These are phyloP conservation scores for Neurospora sp. DNA, from an alignment of 495 filamentous ascomycete genomes.

Conservation along the genomic window DNA sequence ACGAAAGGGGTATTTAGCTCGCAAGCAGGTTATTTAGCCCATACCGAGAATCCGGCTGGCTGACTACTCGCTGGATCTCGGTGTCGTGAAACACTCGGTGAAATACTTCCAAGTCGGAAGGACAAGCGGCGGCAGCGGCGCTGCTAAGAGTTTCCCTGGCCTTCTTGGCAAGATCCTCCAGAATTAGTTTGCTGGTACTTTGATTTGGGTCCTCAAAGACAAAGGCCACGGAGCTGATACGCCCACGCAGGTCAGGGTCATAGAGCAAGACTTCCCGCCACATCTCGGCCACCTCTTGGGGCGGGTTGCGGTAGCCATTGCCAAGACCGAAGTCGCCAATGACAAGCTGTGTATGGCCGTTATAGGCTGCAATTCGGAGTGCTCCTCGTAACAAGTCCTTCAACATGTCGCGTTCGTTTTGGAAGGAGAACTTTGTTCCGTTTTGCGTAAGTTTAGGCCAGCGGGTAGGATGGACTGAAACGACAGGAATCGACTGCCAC, in stretches of 20 bases:
- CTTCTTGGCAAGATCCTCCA: slow-evolving; percentile 39
- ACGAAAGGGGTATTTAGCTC: slow-evolving; percentile 8
- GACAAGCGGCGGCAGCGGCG: slow-evolving; percentile 9
- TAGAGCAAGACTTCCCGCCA: slow-evolving; percentile 59
- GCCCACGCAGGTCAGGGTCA: slow-evolving; percentile 55
- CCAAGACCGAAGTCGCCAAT: slow-evolving; percentile 65
- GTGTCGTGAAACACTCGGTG: slow-evolving; percentile 25
- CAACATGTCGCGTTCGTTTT: slow-evolving; percentile 56
- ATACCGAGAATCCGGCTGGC: slow-evolving; percentile 35
- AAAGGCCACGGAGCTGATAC: slow-evolving; percentile 59
- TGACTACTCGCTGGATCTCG: slow-evolving; percentile 31
- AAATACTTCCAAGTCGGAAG: slow-evolving; percentile 37
- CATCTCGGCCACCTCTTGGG: slow-evolving; percentile 53
- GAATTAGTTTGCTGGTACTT: slow-evolving; percentile 34
- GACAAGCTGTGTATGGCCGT: slow-evolving; percentile 47
- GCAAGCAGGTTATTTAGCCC: slow-evolving; percentile 33
- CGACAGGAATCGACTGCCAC: slow-evolving; percentile 49
- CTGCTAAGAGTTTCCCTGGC: slow-evolving; percentile 20
- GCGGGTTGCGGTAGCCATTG: slow-evolving; percentile 58
- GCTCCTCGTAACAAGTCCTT: slow-evolving; percentile 59
- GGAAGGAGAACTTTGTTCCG: slow-evolving; percentile 58
- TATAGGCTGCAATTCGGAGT: slow-evolving; percentile 54
- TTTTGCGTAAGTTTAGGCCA: slow-evolving; percentile 59
- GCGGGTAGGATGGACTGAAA: slow-evolving; percentile 58
- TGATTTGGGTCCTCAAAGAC: slow-evolving; percentile 48